Evolutionary conservation across 2,329 filamentous ascomycete species (phyloP).

Genomic region (Hymenoscyphus fraxineus): DNA sequence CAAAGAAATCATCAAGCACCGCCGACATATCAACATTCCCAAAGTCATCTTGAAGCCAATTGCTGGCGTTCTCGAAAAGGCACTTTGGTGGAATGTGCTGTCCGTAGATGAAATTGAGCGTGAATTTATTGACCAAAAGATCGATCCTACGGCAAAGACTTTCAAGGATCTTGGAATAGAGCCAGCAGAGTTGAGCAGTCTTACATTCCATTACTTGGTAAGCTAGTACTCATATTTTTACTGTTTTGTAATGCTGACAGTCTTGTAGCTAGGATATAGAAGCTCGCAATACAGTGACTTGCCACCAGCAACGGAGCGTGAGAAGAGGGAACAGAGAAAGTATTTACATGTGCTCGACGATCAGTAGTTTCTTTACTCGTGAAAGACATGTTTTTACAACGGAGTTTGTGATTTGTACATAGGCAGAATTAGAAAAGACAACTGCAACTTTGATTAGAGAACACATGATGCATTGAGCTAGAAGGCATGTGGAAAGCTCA

Average conservation of each 20-base stretch:
- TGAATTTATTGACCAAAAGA: slow-evolving; percentile 88
- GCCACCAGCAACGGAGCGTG: slow-evolving; percentile 88
- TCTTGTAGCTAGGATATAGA: slow-evolving; percentile 76
- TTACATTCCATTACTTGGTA: slow-evolving; percentile 93
- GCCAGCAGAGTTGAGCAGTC: slow-evolving; percentile 77
- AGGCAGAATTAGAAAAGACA: slow-evolving; percentile 26
- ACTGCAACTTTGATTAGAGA: background rate
- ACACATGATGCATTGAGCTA: background rate
- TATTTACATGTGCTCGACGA: slow-evolving; percentile 92
- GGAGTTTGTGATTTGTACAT: slow-evolving; percentile 36
- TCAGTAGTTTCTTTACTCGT: slow-evolving; percentile 51
- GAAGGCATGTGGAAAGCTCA: background rate
- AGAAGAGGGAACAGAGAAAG: slow-evolving; percentile 93
- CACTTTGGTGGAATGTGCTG: slow-evolving; percentile 83
- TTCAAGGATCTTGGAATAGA: slow-evolving; percentile 91
- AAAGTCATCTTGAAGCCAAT: slow-evolving; percentile 74
- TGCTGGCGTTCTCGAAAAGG: slow-evolving; percentile 71
- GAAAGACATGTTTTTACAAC: slow-evolving; percentile 15
- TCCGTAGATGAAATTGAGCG: slow-evolving; percentile 84
- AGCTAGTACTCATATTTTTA: slow-evolving; percentile 36
- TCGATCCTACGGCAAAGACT: slow-evolving; percentile 89
- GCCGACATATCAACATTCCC: slow-evolving; percentile 87
- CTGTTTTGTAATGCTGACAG: slow-evolving; percentile 33
- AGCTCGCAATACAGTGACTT: slow-evolving; percentile 87
- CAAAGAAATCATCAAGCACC: slow-evolving; percentile 84